Percentiles rank a stretch among this genome's conserved stretches.
These are phyloP conservation scores for Penicillium arizonense DNA, from an alignment of 495 filamentous ascomycete genomes.

Conservation along the genomic window DNA sequence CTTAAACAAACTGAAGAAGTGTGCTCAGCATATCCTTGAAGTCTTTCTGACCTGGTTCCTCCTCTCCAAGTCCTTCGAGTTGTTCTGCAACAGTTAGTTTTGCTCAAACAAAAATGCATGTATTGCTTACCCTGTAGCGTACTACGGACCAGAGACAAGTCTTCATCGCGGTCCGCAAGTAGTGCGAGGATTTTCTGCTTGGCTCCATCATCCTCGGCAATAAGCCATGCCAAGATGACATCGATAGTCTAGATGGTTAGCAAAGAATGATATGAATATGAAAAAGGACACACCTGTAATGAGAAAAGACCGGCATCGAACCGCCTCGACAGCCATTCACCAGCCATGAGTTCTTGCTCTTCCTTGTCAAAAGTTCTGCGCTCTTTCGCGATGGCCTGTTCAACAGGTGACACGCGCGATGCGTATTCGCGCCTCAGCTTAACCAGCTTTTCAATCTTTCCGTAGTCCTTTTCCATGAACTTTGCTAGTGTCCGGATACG, in stretches of 20 bases:
- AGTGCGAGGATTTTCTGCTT: constrained; percentile 60
- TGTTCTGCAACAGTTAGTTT: constrained; percentile 48
- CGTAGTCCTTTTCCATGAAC: constrained; percentile 93
- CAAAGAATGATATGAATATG: not conserved
- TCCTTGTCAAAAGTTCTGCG: constrained; percentile 40
- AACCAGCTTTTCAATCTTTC: constrained; percentile 71
- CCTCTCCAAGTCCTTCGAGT: constrained; percentile 58
- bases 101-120: not conserved
- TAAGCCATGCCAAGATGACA: constrained; percentile 85
- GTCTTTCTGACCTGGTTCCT: constrained; percentile 56
- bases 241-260: constrained; percentile 62
- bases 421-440: constrained; percentile 71
- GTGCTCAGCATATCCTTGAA: constrained; percentile 69
- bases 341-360: constrained; percentile 64
- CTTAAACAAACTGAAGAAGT: constrained; percentile 58
- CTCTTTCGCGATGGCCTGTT: constrained; percentile 65
- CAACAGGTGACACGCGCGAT: constrained; percentile 60
- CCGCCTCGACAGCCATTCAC: constrained; percentile 79
- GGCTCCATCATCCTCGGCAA: constrained; percentile 86
- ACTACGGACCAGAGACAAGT: constrained; percentile 54
- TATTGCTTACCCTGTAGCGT: constrained; percentile 64
- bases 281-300: constrained; percentile 54
- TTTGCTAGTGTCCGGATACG: constrained; percentile 87
- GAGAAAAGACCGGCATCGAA: constrained; percentile 85
- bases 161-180: constrained; percentile 67